Percentiles rank a stretch among this genome's conserved stretches.
phyloP scores from a whole-genome alignment of 1,284 basidiomycete genomes.

The Leucoagaricus sp. region DNA sequence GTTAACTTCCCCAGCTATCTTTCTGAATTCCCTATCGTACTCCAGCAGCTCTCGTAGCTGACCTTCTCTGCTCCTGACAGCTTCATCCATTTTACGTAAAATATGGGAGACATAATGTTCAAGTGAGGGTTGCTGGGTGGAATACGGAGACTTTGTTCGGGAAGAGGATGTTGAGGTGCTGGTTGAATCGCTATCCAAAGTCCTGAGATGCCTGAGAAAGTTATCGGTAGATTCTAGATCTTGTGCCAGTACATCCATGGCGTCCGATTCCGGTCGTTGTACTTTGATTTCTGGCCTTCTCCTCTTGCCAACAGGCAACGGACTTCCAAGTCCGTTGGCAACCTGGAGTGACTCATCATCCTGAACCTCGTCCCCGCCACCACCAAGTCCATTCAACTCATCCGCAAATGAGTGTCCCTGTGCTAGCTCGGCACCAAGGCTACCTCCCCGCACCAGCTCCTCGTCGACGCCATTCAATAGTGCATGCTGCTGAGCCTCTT shows the following conservation, averaged over 20 bases:
- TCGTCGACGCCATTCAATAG: conserved; percentile 17
- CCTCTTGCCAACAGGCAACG: conserved; percentile 4
- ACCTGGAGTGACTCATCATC: conserved; percentile 1
- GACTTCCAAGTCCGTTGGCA: neutral
- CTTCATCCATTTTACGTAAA: conserved; percentile 74
- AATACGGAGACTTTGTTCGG: neutral
- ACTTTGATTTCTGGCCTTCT: conserved; percentile 5
- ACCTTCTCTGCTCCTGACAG: conserved; percentile 70
- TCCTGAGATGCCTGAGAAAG: conserved; percentile 70
- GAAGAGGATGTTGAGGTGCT: conserved; percentile 23
- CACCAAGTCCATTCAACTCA: conserved; percentile 22
- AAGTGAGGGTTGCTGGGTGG: conserved; percentile 51
- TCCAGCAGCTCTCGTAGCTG: conserved; percentile 76
- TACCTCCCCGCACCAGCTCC: conserved; percentile 29
- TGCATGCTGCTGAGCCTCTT: conserved; percentile 4
- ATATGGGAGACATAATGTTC: conserved; percentile 75
- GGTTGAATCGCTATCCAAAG: conserved; percentile 56
- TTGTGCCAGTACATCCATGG: conserved; percentile 69
- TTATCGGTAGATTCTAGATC: conserved; percentile 77
- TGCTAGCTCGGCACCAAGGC: conserved; percentile 24
- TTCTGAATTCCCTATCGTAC: conserved; percentile 76
- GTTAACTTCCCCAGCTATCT: conserved; percentile 73
- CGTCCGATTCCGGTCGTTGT: conserved; percentile 54
- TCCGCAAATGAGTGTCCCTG: conserved; percentile 32
- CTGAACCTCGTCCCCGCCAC: neutral